A percentile compares a stretch with the other conserved stretches of the same genome.
Evolutionary conservation across 805 yeast genomes (phyloP).

Genomic region (Wickerhamiella occidentalis): DNA sequence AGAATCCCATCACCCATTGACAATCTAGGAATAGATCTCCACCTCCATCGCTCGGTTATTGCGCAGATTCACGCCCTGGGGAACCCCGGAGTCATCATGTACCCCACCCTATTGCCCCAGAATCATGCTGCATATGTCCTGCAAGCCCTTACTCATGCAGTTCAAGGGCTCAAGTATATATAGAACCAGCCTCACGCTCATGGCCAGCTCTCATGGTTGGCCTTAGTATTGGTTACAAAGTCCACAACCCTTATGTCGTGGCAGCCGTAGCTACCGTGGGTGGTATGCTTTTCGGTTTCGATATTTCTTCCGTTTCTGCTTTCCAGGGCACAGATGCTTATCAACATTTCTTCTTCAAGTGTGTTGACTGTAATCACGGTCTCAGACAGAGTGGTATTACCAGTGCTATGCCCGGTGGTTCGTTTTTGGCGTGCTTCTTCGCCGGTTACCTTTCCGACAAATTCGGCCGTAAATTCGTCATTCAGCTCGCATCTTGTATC

Average conservation of each 20-base stretch:
- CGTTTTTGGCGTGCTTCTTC: constrained; percentile 52
- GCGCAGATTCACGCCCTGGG: no score
- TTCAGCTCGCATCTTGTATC: constrained; percentile 40
- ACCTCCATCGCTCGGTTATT: no score
- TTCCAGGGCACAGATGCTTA: constrained; percentile 45
- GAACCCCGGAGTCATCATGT: background rate
- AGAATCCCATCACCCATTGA: no score
- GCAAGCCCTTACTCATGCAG: background rate
- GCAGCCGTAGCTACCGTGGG: constrained; percentile 50
- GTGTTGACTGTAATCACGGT: constrained; percentile 32
- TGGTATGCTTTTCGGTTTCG: constrained; percentile 68
- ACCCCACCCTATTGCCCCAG: background rate
- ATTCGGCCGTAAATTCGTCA: constrained; percentile 45
- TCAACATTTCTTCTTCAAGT: constrained; percentile 38
- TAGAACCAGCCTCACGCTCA: background rate
- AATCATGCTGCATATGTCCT: background rate
- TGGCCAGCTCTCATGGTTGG: no score
- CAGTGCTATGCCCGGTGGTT: constrained; percentile 70
- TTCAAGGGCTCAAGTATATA: background rate
- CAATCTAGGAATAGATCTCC: no score
- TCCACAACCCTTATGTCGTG: constrained; percentile 45
- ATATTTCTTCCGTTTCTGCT: constrained; percentile 65
- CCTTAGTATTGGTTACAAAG: constrained; percentile 5
- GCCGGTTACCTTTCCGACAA: constrained; percentile 40
- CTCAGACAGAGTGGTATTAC: constrained; percentile 60